Percentiles rank a stretch among this genome's conserved stretches.
phyloP scores from a whole-genome alignment of 139 green algal genomes.

The Chlamydomonas incerta region DNA sequence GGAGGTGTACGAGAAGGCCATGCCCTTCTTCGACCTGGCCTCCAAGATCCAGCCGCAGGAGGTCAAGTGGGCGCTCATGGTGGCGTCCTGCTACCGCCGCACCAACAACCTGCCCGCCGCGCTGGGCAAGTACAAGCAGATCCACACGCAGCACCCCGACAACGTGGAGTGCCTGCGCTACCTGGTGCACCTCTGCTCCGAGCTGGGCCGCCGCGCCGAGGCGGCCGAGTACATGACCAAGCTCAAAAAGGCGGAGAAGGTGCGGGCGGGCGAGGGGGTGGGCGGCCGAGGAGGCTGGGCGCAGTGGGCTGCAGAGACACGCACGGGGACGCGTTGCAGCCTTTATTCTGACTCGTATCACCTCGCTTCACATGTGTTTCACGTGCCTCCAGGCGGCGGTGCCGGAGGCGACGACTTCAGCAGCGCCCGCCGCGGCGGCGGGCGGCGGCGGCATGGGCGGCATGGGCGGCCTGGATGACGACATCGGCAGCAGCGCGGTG shows the following conservation, averaged over 20 bases:
- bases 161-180: conserved; percentile 92
- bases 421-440: background rate
- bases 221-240: conserved; percentile 64
- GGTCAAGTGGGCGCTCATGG: conserved; percentile 93
- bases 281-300: no score
- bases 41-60: conserved; percentile 80
- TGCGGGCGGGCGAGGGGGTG: background rate
- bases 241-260: conserved; percentile 52
- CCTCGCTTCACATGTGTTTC: no score
- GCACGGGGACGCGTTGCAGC: no score
- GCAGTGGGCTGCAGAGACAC: no score
- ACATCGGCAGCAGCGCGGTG: background rate
- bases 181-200: conserved; percentile 84
- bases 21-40: conserved; percentile 87
- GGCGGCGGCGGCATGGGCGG: conserved; percentile 33
- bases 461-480: conserved; percentile 23
- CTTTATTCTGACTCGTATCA: no score
- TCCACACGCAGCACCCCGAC: conserved; percentile 67
- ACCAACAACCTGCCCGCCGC: conserved; percentile 62
- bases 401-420: background rate
- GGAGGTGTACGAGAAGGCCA: conserved; percentile 76
- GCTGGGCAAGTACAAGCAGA: conserved; percentile 66
- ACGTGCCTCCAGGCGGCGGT: conserved; percentile 5
- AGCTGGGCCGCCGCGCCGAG: conserved; percentile 73
- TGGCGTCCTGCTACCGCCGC: conserved; percentile 73